Percentiles rank a stretch among this genome's conserved stretches.
These are phyloP conservation scores for Zygoascus tannicola DNA, from an alignment of 805 yeast species.

Conservation along the genomic window DNA sequence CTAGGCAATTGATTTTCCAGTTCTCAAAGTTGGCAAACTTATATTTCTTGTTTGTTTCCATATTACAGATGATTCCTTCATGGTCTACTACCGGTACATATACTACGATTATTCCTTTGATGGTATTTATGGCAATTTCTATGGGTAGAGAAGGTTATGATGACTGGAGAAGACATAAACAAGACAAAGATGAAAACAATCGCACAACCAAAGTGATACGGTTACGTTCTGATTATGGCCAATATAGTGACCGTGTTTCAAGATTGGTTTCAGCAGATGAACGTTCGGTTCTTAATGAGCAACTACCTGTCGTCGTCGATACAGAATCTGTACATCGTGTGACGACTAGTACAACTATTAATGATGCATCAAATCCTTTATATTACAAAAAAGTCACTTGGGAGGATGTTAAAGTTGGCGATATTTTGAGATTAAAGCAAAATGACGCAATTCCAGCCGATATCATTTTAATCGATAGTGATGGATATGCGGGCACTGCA, in stretches of 20 bases:
- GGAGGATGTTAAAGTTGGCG: slow-evolving; percentile 84
- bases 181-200: slow-evolving; percentile 79
- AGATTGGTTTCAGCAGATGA: not conserved
- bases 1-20: slow-evolving; percentile 82
- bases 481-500: slow-evolving; percentile 52
- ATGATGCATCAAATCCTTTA: slow-evolving; percentile 10
- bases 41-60: slow-evolving; percentile 81
- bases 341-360: not conserved
- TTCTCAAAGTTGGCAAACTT: slow-evolving; percentile 88
- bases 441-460: slow-evolving; percentile 97
- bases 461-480: slow-evolving; percentile 58
- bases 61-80: slow-evolving; percentile 89
- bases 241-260: not conserved
- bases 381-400: slow-evolving; percentile 39
- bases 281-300: not conserved
- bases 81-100: slow-evolving; percentile 97
- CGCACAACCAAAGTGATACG: slow-evolving; percentile 37
- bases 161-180: slow-evolving; percentile 77
- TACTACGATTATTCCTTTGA: slow-evolving; percentile 85
- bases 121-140: slow-evolving; percentile 79
- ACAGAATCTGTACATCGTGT: not conserved
- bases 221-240: slow-evolving; percentile 13
- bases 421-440: slow-evolving; percentile 57
- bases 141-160: slow-evolving; percentile 91
- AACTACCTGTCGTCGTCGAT: not conserved